phyloP scores from a whole-genome alignment of 768 basidiomycete genomes.

The Trametes cingulata region DNA sequence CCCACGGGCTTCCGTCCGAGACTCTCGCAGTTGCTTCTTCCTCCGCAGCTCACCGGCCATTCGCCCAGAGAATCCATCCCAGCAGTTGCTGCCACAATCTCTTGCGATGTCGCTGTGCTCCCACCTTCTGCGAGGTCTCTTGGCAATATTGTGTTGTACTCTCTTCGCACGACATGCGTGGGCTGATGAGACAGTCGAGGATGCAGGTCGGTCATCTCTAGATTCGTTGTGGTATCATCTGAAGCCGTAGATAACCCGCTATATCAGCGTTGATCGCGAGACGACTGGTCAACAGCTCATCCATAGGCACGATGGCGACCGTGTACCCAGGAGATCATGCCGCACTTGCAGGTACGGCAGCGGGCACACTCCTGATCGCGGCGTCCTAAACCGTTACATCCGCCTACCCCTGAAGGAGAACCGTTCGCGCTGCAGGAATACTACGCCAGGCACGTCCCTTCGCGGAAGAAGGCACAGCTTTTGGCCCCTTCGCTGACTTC shows the following conservation, averaged over 20 bases:
- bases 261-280: constrained; percentile 46
- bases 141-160: neutral
- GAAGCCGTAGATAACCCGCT: neutral
- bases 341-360: constrained; percentile 38
- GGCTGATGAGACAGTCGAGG: constrained; percentile 45
- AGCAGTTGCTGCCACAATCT: neutral
- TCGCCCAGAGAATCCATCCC: neutral
- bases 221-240: neutral
- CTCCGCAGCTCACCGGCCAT: neutral
- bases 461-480: constrained; percentile 12
- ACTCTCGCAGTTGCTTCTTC: neutral
- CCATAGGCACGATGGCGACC: constrained; percentile 53
- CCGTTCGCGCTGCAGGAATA: constrained; percentile 57
- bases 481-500: neutral
- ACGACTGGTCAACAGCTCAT: constrained; percentile 40
- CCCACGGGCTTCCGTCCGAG: neutral
- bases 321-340: constrained; percentile 45
- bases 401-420: constrained; percentile 35
- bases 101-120: neutral
- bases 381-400: constrained; percentile 5
- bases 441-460: constrained; percentile 44
- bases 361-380: neutral
- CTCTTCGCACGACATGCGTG: neutral
- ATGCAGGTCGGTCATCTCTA: constrained; percentile 42
- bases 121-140: neutral